Evolutionary conservation across 2,329 filamentous ascomycete species (phyloP).

Genomic region (Trichophyton equinum): DNA sequence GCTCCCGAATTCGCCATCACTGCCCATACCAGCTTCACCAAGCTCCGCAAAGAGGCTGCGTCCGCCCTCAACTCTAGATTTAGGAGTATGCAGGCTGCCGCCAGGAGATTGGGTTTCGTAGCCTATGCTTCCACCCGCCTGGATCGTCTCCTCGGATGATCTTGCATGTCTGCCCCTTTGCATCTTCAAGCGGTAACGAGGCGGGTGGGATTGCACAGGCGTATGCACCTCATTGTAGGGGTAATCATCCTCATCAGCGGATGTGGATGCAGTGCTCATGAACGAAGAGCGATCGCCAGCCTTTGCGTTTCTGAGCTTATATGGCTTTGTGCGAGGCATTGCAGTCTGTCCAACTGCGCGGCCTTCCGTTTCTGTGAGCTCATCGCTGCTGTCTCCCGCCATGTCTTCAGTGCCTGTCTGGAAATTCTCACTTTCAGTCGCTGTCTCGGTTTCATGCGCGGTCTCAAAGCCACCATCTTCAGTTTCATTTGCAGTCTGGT

Average conservation of each 20-base stretch:
- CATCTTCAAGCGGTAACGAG: conserved; percentile 59
- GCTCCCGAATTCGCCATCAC: conserved; percentile 51
- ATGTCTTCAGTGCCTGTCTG: conserved; percentile 75
- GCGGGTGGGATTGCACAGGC: conserved; percentile 49
- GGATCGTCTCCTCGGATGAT: conserved; percentile 32
- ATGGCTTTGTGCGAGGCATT: conserved; percentile 27
- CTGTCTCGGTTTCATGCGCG: conserved; percentile 60
- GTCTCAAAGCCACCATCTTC: conserved; percentile 53
- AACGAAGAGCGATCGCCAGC: conserved; percentile 53
- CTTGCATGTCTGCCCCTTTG: conserved; percentile 53
- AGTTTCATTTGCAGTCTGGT: conserved; percentile 71
- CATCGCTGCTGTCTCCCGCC: conserved; percentile 59
- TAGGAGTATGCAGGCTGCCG: conserved; percentile 36
- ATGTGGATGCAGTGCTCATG: conserved; percentile 80
- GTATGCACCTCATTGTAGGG: conserved; percentile 53
- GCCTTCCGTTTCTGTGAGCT: conserved; percentile 75
- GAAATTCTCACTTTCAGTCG: conserved; percentile 87
- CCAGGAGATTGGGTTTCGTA: conserved; percentile 42
- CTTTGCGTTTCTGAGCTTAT: conserved; percentile 33
- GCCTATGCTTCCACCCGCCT: conserved; percentile 26
- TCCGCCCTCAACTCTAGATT: conserved; percentile 38
- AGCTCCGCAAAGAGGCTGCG: conserved; percentile 89
- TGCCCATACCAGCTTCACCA: conserved; percentile 60
- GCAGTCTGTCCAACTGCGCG: conserved; percentile 24
- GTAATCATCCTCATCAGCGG: conserved; percentile 58